Evolutionary conservation across 129 eudicot genomes (phyloP).

Genomic region (Lactuca saligna): DNA sequence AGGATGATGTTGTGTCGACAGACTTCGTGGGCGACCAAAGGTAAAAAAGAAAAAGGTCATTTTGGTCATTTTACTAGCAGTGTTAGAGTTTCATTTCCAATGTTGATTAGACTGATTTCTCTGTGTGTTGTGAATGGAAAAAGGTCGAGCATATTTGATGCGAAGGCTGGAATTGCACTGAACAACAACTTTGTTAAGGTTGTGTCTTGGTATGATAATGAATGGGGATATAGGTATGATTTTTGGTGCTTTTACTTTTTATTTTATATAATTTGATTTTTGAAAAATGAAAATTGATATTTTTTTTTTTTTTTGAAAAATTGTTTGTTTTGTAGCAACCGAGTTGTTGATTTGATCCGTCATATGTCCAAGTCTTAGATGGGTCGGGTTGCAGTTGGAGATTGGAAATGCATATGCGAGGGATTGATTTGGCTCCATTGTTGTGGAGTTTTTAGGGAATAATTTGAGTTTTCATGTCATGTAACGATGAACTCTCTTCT

Average conservation of each 20-base stretch:
- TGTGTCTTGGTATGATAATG: constrained; percentile 90
- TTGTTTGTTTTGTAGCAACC: constrained; percentile 56
- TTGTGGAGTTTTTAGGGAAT: constrained; percentile 24
- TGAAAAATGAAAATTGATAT: neutral
- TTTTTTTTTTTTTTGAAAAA: neutral
- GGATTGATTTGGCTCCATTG: constrained; percentile 14
- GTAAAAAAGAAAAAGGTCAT: constrained; percentile 19
- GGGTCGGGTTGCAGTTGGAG: neutral
- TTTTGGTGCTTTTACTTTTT: neutral
- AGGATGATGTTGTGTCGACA: constrained; percentile 72
- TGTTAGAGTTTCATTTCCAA: neutral
- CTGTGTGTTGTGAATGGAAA: neutral
- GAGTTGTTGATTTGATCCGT: constrained; percentile 76
- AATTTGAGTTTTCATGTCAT: constrained; percentile 14
- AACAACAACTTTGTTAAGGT: constrained; percentile 75
- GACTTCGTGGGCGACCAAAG: constrained; percentile 75
- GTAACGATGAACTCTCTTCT: constrained; percentile 18
- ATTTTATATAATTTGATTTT: neutral
- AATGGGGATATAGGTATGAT: constrained; percentile 86
- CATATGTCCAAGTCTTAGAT: constrained; percentile 60
- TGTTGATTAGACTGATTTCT: too few relatives aligned
- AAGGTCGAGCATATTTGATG: constrained; percentile 77
- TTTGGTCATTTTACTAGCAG: neutral
- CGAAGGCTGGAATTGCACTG: constrained; percentile 87
- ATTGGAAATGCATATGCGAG: neutral